Evolutionary conservation across 345 rosid species (phyloP), one percentile per base, ranked within the genome.

Genomic region (Brassica nigra): DNA sequence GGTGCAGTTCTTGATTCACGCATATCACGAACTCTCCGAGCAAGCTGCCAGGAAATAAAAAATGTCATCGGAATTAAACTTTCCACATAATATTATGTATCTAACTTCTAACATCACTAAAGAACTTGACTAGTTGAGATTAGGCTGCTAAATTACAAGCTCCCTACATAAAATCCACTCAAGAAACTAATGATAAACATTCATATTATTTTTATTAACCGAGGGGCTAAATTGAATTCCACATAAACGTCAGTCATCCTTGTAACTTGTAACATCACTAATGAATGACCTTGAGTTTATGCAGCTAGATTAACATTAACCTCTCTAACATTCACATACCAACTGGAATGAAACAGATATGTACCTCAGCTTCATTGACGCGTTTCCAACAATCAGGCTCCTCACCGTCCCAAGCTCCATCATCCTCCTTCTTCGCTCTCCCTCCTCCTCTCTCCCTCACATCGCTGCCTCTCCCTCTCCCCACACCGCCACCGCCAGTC

Each of bases 381-480:
- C 91, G 84, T 86, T 93, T 95, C 99, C 99, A 95, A 49, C 87
- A 87, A 89, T 87, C 92, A 66, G 98, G 99, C 77, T 95, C 99
- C 12, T 81, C 93, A 2, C 97, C 98, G 71, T 93, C 97, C 99
- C 99, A 91, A 20, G 69, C 76, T 23, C 82, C 81, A 63, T 91
- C 91, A 20, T 91, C 98, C 5, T 89, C 98, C 55, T 82, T 84
- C 84, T 83, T 80, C 2, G 78, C 83, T 67, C 88, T 79, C 77
- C 66, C 49, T 78, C 66, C 78, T 18, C 66, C 78, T 18, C 66
- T 84, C 47, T 77, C 84, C 20, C 78, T 70, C 2, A 73, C 86
- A 59, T 76, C 82, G 65, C 82, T 73, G 10, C 68, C 86, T 54
- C 74, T 75, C 52, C 82, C 86, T 27, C 82, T 70, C 30, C 83